A percentile compares a stretch with the other conserved stretches of the same genome.
Evolutionary conservation across 139 green algal genomes (phyloP).

Genomic region (Chlorokybus atmophyticus): DNA sequence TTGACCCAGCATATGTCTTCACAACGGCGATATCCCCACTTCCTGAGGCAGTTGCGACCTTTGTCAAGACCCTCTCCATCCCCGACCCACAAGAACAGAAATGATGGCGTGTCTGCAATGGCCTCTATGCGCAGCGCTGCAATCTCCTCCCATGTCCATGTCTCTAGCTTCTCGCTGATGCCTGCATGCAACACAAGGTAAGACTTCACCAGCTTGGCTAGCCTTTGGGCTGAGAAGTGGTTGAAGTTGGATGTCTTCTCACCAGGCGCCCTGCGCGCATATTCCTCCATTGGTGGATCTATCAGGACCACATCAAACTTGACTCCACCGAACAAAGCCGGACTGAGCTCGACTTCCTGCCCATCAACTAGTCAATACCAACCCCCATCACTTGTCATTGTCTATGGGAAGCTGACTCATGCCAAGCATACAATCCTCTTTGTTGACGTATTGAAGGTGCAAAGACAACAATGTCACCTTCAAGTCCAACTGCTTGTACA

Average conservation of each 20-base stretch:
- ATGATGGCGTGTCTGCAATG: conserved; percentile 55
- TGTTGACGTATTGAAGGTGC: too few species aligned
- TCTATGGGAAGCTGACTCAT: too few species aligned
- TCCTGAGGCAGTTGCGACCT: conserved; percentile 21
- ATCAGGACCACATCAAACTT: conserved; percentile 63
- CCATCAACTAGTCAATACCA: neutral
- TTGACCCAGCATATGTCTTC: conserved; percentile 77
- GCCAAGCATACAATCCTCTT: too few species aligned
- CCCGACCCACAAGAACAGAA: conserved; percentile 58
- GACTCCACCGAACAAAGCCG: conserved; percentile 20
- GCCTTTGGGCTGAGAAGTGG: too few species aligned
- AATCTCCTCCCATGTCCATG: conserved; percentile 62
- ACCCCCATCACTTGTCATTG: too few species aligned
- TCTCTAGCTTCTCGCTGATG: conserved; percentile 35
- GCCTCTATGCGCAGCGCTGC: conserved; percentile 39
- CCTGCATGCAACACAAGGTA: too few species aligned
- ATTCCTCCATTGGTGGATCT: conserved; percentile 74
- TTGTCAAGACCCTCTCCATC: conserved; percentile 21
- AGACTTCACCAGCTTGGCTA: too few species aligned
- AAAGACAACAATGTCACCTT: too few species aligned
- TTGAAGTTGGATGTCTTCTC: too few species aligned
- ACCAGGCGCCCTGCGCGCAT: conserved; percentile 50
- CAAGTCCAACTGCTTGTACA: conserved; percentile 53
- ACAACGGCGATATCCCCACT: conserved; percentile 62
- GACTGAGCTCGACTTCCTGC: neutral